Conservation (phyloP, 257 asterid species). For the Gynochthodes officinalis region DNA sequence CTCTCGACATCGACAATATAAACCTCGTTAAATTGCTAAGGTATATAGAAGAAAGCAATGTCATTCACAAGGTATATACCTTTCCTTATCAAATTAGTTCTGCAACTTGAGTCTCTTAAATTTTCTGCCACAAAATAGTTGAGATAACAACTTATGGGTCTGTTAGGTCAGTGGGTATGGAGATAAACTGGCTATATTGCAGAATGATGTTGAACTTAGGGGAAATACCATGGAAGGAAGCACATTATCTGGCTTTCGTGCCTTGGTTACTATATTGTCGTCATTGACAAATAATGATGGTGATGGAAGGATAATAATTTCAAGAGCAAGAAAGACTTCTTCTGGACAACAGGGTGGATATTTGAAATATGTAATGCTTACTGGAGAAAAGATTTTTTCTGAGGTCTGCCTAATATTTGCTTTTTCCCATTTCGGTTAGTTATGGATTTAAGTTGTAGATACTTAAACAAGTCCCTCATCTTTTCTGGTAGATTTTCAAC, state of each 20-base stretch:
- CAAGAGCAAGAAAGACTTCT: constrained; percentile 41
- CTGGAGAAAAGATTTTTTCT: constrained; percentile 88
- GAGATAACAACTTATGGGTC: constrained; percentile 14
- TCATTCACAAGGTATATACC: constrained; percentile 68
- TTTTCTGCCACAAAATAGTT: constrained; percentile 15
- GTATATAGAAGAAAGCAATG: constrained; percentile 78
- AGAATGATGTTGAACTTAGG: constrained; percentile 24
- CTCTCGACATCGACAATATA: constrained; percentile 88
- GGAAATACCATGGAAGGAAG: constrained; percentile 52
- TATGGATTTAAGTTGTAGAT: neutral
- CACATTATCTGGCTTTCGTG: constrained; percentile 75
- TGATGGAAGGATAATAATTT: constrained; percentile 76
- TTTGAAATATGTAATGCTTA: constrained; percentile 90
- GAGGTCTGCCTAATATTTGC: constrained; percentile 52
- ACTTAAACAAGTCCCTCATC: neutral
- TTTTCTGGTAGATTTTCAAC: constrained; percentile 45
- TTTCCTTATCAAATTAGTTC: constrained; percentile 14
- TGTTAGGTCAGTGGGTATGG: constrained; percentile 83
- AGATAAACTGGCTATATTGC: constrained; percentile 50
- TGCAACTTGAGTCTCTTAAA: constrained; percentile 13
- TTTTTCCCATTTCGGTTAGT: neutral
- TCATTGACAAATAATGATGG: constrained; percentile 74
- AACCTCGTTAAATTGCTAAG: constrained; percentile 68
- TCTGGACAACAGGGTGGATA: constrained; percentile 59
- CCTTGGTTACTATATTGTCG: constrained; percentile 56